Conservation (phyloP, 768 basidiomycete species). For the Tremella mesenterica region DNA sequence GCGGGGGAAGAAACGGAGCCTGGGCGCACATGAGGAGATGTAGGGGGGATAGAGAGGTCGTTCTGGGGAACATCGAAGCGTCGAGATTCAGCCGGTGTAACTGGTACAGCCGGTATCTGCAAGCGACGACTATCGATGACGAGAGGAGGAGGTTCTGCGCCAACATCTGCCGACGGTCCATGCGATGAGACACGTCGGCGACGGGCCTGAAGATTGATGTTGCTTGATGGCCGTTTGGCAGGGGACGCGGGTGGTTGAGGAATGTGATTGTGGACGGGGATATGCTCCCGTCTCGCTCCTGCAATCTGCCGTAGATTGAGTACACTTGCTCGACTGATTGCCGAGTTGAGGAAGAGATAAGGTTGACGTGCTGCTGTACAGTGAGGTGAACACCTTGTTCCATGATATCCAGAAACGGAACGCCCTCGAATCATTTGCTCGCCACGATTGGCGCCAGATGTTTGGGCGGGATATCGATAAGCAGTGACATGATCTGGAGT, state of each 20-base stretch:
- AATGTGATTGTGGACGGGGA: not conserved
- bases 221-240: not conserved
- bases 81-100: slow-evolving; percentile 10
- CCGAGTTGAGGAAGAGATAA: slow-evolving; percentile 9
- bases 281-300: not conserved
- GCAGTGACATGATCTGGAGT: not conserved
- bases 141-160: not conserved
- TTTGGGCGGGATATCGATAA: not conserved
- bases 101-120: not conserved
- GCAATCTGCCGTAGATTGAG: slow-evolving; percentile 3
- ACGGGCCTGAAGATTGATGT: not conserved
- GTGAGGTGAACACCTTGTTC: slow-evolving; percentile 16
- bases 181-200: not conserved
- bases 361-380: slow-evolving; percentile 17
- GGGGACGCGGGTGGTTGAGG: not conserved
- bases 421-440: not conserved
- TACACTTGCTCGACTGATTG: slow-evolving; percentile 20
- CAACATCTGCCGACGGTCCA: not conserved
- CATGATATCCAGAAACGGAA: not conserved
- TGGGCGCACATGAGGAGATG: not conserved
- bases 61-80: slow-evolving; percentile 2
- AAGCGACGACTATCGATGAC: not conserved
- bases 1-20: slow-evolving; percentile 3
- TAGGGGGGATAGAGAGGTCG: slow-evolving; percentile 1
- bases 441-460: not conserved